A percentile compares a stretch with the other conserved stretches of the same genome.
Evolutionary conservation across 148 eudicot genomes (phyloP).

Genomic region (Cornus kousa): DNA sequence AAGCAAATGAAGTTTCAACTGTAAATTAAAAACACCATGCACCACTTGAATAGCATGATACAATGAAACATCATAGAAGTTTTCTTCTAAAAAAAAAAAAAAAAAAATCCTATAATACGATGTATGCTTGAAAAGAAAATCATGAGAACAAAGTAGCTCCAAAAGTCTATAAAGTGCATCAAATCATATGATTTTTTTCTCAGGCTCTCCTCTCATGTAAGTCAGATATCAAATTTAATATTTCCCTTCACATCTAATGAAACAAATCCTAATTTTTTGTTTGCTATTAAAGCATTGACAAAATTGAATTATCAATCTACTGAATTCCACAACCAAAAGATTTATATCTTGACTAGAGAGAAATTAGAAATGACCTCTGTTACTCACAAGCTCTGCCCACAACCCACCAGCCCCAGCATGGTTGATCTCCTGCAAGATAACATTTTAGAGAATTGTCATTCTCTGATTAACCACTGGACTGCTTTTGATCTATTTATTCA

Average conservation of each 20-base stretch:
- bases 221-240: neutral
- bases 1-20: neutral
- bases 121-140: too few relatives aligned
- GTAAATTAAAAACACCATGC: neutral
- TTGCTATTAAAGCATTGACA: neutral
- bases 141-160: neutral
- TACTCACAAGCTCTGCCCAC: conserved; percentile 93
- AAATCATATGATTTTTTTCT: neutral
- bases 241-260: neutral
- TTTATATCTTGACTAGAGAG: neutral
- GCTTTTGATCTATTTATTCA: too few relatives aligned
- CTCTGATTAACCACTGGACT: neutral
- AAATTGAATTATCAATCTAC: neutral
- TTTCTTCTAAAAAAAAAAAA: neutral
- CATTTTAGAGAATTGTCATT: conserved; percentile 8
- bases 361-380: conserved; percentile 56
- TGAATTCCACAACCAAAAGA: neutral
- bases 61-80: neutral
- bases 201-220: too few relatives aligned
- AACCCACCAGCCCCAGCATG: conserved; percentile 97
- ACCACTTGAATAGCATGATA: neutral
- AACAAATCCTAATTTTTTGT: neutral
- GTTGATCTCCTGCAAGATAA: conserved; percentile 70
- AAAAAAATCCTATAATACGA: too few relatives aligned
- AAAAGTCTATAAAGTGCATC: neutral